Evolutionary conservation across 1,284 basidiomycete genomes (phyloP).

Genomic region (Puccinia polysora): DNA sequence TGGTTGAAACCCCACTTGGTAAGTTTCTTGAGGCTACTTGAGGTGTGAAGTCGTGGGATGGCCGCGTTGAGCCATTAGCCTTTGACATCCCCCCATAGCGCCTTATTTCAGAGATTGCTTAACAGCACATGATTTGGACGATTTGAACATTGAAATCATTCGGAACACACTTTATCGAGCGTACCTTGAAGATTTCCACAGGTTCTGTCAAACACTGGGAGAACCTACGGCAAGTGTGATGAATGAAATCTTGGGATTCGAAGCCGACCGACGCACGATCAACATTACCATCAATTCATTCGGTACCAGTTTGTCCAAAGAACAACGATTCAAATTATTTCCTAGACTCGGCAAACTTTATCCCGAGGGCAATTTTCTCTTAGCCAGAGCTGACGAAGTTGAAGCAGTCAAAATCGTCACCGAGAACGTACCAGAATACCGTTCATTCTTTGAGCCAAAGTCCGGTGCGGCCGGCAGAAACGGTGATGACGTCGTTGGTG

Average conservation of each 20-base stretch:
- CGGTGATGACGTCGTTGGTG: constrained; percentile 57
- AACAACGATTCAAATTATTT: constrained; percentile 91
- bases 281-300: constrained; percentile 99
- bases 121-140: constrained; percentile 90
- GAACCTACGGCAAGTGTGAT: constrained; percentile 83
- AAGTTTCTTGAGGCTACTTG: constrained; percentile 49
- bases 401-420: constrained; percentile 86
- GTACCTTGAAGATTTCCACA: constrained; percentile 95
- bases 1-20: constrained; percentile 97
- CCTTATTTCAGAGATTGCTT: constrained; percentile 96
- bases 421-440: constrained; percentile 84
- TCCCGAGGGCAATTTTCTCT: constrained; percentile 89
- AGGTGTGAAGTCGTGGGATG: constrained; percentile 33
- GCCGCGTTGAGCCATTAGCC: constrained; percentile 27
- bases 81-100: constrained; percentile 58
- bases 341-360: constrained; percentile 87
- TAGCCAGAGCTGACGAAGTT: constrained; percentile 80
- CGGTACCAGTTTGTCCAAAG: constrained; percentile 87
- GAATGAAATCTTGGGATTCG: constrained; percentile 70
- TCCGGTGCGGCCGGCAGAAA: constrained; percentile 53
- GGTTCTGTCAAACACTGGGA: constrained; percentile 73
- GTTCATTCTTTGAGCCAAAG: constrained; percentile 69
- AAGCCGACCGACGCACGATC: constrained; percentile 59
- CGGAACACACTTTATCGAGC: constrained; percentile 99
- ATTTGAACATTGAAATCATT: constrained; percentile 99